phyloP scores from a whole-genome alignment of 257 asterid genomes.

The Rauvolfia tetraphylla region DNA sequence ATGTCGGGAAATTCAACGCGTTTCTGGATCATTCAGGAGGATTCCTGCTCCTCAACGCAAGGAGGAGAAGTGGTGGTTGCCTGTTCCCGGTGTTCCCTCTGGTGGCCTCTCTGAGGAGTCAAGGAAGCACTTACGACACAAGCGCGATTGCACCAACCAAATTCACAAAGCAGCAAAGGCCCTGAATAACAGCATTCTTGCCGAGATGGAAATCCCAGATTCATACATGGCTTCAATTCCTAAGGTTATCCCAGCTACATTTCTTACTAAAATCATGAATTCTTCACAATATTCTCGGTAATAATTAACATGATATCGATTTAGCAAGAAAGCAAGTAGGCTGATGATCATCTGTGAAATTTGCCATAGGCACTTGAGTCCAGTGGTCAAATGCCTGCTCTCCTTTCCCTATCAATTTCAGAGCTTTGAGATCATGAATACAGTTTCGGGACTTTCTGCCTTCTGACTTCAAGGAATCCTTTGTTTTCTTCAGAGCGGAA shows the following conservation, averaged over 20 bases:
- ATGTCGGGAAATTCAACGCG: slow-evolving; percentile 49
- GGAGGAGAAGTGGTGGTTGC: slow-evolving; percentile 93
- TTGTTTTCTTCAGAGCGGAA: slow-evolving; percentile 60
- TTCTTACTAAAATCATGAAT: neutral
- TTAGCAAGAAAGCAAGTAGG: no score
- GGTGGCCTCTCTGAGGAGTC: slow-evolving; percentile 65
- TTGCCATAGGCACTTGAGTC: no score
- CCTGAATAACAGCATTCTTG: slow-evolving; percentile 59
- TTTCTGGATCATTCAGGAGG: slow-evolving; percentile 74
- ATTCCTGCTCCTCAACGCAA: slow-evolving; percentile 57
- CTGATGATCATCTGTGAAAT: no score
- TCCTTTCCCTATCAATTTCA: no score
- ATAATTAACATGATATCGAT: neutral
- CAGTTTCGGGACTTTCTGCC: neutral
- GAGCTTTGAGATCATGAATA: neutral
- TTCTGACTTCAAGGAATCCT: neutral
- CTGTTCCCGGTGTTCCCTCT: slow-evolving; percentile 61
- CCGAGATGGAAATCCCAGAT: slow-evolving; percentile 88
- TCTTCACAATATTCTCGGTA: neutral
- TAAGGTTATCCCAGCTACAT: slow-evolving; percentile 43
- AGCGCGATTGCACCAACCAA: slow-evolving; percentile 73
- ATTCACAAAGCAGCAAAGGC: slow-evolving; percentile 95
- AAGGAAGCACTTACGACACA: slow-evolving; percentile 55
- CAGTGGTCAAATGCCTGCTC: no score
- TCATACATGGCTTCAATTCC: slow-evolving; percentile 78